Conservation (phyloP, 2,329 filamentous ascomycete genomes). For the Botrytis fragariae region DNA sequence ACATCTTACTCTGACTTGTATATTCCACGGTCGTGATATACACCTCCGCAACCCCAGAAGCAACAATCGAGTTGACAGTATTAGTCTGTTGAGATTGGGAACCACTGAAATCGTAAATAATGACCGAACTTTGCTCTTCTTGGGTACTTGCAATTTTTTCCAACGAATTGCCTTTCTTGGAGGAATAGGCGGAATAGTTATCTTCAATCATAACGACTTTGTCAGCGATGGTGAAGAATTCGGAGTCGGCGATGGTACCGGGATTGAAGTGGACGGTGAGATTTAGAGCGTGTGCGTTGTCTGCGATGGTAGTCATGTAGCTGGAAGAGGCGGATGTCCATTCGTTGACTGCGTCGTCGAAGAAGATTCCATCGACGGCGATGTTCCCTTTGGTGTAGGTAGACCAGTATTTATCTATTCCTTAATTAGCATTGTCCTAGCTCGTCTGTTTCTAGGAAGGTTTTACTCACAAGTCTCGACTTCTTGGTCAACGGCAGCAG, state of each 20-base stretch:
- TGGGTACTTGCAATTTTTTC: neutral
- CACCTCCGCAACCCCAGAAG: neutral
- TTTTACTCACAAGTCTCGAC: constrained; percentile 15
- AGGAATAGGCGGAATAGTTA: neutral
- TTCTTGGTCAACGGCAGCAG: neutral
- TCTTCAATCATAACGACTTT: constrained; percentile 14
- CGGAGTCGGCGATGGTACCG: neutral
- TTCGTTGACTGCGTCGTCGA: constrained; percentile 3
- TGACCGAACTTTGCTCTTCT: neutral
- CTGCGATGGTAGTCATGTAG: constrained; percentile 2
- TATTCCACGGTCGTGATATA: constrained; percentile 11
- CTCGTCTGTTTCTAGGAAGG: too few species aligned
- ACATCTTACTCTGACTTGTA: constrained; percentile 5
- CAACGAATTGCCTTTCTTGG: neutral
- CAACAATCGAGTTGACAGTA: neutral
- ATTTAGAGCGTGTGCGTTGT: neutral
- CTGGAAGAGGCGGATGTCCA: neutral
- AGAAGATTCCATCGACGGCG: constrained; percentile 9
- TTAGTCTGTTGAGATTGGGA: neutral
- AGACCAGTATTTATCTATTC: constrained; percentile 19
- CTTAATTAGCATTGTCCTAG: neutral
- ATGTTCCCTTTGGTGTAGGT: constrained; percentile 10
- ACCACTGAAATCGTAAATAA: constrained; percentile 8
- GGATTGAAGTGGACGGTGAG: constrained; percentile 17
- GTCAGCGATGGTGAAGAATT: constrained; percentile 16